A percentile compares a stretch with the other conserved stretches of the same genome.
Conservation (phyloP, 2,329 filamentous ascomycete species). For the Colletotrichum sp. region DNA sequence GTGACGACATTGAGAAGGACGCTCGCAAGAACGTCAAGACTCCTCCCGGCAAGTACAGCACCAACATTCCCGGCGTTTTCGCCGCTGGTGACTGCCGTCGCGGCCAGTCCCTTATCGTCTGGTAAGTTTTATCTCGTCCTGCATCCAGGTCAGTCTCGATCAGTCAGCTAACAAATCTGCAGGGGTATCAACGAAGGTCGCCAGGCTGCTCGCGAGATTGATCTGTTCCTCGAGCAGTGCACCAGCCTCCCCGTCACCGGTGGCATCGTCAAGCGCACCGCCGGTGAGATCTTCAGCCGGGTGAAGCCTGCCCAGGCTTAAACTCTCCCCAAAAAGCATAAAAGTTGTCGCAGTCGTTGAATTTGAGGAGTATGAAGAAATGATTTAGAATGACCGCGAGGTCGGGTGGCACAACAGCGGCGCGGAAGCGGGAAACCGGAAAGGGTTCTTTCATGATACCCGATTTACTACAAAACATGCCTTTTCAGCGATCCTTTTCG, state of each 20-base stretch:
- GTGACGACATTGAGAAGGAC: slow-evolving; percentile 89
- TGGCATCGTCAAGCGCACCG: slow-evolving; percentile 87
- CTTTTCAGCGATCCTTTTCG: background rate
- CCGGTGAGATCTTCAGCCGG: slow-evolving; percentile 67
- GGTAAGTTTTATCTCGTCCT: slow-evolving; percentile 62
- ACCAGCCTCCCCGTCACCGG: slow-evolving; percentile 88
- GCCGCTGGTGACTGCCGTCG: slow-evolving; percentile 94
- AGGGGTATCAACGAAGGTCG: slow-evolving; percentile 98
- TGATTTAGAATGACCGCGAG: background rate
- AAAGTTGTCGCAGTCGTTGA: background rate
- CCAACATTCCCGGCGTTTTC: slow-evolving; percentile 87
- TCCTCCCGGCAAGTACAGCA: slow-evolving; percentile 82
- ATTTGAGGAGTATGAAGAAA: background rate
- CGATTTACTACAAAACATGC: background rate
- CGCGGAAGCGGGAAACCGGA: background rate
- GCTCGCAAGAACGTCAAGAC: slow-evolving; percentile 97
- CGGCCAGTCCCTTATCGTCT: slow-evolving; percentile 95
- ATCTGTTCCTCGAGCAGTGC: slow-evolving; percentile 81
- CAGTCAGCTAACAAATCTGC: slow-evolving; percentile 35
- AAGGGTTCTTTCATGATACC: background rate
- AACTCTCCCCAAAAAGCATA: background rate
- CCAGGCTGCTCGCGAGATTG: slow-evolving; percentile 89
- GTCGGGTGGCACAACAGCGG: background rate
- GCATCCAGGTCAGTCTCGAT: background rate
- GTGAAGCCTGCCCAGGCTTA: slow-evolving; percentile 25